Base-by-base conservation (phyloP, 2,329 filamentous ascomycete species). In the Colletotrichum spaethianum region DNA sequence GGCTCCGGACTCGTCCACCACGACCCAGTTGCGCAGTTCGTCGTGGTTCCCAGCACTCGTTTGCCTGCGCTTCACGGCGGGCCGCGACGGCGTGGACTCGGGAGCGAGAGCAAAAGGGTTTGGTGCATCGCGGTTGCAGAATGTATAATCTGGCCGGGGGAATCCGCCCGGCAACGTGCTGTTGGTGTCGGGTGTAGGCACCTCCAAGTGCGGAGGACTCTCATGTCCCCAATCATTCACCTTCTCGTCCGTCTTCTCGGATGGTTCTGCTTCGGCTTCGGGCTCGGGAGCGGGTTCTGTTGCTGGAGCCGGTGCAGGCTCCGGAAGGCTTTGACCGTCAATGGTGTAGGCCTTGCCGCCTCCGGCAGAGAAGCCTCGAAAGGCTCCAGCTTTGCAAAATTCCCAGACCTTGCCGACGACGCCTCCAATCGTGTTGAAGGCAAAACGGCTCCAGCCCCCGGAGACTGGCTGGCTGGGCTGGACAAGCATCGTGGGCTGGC, bases 311-410 rank as follows among this genome's bases (percentile, higher is more conserved):
- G 59, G 31, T 18, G 33, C n/a, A 8, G 61, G n/a, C 9, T 52
- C 48, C 9, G 57, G 72, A 36, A 50, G 40, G 20, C 14, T 68
- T 55, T 52, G 73, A 16, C 73, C 73, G 33, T 74, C 70, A 14
- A 94, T 83, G 8, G 88, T 84, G 78, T 95, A 97, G 33, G 90
- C 91, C 72, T 86, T 86, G 11, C 95, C 96, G 3, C 93, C 94
- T 9, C 95, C 96, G 16, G 95, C 94, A 73, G 95, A 92, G 80
- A 98, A 98, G 0, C 95, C 95, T 66, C 89, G 88, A 78, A 98
- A 97, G 0, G 93, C 90, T 11, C 88, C 90, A 0, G 85, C 84
- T 80, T 86, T 93, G 84, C 95, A 98, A 77, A 98, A 96, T 75
- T 95, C 90, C 89, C 94, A 95, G 0, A 97, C 91, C 77, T 92